Conservation (phyloP, 2,329 filamentous ascomycete genomes). For the Scedosporium dehoogii region DNA sequence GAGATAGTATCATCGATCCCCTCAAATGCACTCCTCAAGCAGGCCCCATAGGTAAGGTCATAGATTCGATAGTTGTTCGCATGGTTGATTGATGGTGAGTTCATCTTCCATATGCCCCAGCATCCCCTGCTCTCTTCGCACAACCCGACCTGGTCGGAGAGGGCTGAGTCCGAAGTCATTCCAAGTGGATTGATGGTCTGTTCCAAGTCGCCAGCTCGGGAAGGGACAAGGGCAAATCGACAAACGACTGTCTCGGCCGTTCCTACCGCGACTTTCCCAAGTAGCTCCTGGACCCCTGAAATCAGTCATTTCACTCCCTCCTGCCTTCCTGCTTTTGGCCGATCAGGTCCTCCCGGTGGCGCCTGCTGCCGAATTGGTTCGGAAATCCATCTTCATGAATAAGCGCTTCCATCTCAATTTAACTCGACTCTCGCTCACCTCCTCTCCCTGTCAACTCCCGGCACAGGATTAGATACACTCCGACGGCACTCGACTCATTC, state of each 20-base stretch:
- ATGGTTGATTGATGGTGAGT: too few relatives aligned
- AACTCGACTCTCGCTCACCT: too few relatives aligned
- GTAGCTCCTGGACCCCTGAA: background rate
- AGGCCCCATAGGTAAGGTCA: too few relatives aligned
- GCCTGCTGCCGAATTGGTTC: background rate
- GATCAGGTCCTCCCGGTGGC: background rate
- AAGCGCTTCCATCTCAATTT: background rate
- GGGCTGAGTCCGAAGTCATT: background rate
- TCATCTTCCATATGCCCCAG: too few relatives aligned
- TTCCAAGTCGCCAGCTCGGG: background rate
- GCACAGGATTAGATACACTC: too few relatives aligned
- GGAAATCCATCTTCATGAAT: background rate
- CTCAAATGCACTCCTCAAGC: too few relatives aligned
- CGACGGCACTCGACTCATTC: too few relatives aligned
- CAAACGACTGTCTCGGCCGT: background rate
- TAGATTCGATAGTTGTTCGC: too few relatives aligned
- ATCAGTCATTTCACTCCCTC: background rate
- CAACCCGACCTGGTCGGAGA: background rate
- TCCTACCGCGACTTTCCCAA: background rate
- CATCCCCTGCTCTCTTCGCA: background rate
- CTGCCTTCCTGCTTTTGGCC: background rate
- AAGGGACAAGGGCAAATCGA: background rate
- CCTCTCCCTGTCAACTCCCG: too few relatives aligned
- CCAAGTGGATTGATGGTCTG: background rate
- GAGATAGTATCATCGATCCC: too few relatives aligned